Evolutionary conservation across 306 rosid species (phyloP).

Genomic region (Fragaria vesca): DNA sequence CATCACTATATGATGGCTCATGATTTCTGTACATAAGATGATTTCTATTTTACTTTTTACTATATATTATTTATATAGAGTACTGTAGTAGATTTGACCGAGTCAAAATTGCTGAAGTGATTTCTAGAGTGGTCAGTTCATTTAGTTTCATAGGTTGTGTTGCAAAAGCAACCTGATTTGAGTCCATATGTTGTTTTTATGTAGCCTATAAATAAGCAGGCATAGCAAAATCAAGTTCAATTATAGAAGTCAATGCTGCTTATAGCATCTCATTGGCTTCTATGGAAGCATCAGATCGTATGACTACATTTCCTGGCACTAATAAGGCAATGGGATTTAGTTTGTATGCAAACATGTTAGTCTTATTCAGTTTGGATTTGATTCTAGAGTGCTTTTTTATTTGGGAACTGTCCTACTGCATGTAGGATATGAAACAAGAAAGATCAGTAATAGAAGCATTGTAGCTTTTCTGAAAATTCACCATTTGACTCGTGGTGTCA

Average conservation of each 20-base stretch:
- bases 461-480: constrained; percentile 7
- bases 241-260: not conserved
- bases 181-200: not conserved
- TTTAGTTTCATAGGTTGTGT: not conserved
- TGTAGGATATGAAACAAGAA: too few species aligned
- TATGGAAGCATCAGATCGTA: not conserved
- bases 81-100: not conserved
- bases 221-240: not conserved
- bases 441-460: not conserved
- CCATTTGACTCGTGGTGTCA: not conserved
- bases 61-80: not conserved
- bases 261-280: not conserved
- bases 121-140: not conserved
- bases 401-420: not conserved
- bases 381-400: not conserved
- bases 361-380: not conserved
- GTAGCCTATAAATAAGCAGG: not conserved
- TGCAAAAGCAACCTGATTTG: not conserved
- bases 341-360: not conserved
- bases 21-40: not conserved
- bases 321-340: not conserved
- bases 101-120: not conserved
- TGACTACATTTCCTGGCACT: not conserved
- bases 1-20: not conserved
- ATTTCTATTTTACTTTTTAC: not conserved